Conservation (phyloP, 1,284 basidiomycete species). For the Puccinia triticina region DNA sequence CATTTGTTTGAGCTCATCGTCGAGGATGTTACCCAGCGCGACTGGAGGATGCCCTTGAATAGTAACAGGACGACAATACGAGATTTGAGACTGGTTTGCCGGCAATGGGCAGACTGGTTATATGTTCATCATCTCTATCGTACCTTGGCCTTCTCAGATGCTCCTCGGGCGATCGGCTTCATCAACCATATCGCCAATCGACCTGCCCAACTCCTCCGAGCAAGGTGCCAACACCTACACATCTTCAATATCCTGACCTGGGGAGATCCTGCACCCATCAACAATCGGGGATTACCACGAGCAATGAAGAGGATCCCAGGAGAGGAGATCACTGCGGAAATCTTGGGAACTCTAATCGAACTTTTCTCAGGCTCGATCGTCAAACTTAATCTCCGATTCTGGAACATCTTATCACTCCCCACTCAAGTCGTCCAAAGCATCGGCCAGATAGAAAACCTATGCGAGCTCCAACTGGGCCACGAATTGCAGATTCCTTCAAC, state of each 20-base stretch:
- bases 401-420: constrained; percentile 13
- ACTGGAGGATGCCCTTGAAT: too few species aligned
- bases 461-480: constrained; percentile 15
- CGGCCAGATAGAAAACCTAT: constrained; percentile 10
- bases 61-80: background rate
- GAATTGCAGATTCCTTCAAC: too few species aligned
- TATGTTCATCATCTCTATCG: constrained; percentile 16
- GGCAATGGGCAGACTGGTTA: constrained; percentile 28
- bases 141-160: background rate
- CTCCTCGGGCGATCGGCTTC: background rate
- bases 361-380: constrained; percentile 23
- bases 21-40: background rate
- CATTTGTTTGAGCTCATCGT: constrained; percentile 22
- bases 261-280: background rate
- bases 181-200: background rate
- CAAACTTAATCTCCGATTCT: constrained; percentile 27
- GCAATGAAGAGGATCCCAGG: background rate
- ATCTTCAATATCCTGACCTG: background rate
- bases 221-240: constrained; percentile 11
- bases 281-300: background rate
- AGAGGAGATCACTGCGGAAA: background rate
- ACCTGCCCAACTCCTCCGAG: background rate
- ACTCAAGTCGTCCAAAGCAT: background rate
- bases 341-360: background rate
- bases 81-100: constrained; percentile 27